Percentiles rank a stretch among this genome's conserved stretches.
phyloP scores from a whole-genome alignment of 225 moss, liverwort and hornwort genomes.

The Polytrichum formosum region DNA sequence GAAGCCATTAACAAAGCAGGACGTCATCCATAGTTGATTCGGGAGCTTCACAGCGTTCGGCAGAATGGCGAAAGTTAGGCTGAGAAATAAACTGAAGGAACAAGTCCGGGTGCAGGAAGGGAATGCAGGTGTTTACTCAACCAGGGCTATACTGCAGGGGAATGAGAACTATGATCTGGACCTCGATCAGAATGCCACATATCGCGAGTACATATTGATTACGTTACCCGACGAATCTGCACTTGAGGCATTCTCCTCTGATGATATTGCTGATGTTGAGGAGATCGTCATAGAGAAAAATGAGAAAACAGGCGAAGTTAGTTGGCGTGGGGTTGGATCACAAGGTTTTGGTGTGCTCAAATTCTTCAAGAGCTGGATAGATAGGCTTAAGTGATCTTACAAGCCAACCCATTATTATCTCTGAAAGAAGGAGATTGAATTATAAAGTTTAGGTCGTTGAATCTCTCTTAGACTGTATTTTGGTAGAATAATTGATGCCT shows the following conservation, averaged over 20 bases:
- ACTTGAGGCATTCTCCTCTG: background rate
- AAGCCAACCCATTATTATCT: too few species aligned
- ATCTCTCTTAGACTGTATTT: too few species aligned
- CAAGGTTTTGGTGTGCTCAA: too few species aligned
- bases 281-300: background rate
- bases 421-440: too few species aligned
- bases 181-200: background rate
- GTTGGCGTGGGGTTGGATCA: too few species aligned
- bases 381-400: too few species aligned
- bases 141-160: background rate
- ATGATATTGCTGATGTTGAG: background rate
- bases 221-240: background rate
- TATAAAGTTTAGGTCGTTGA: too few species aligned
- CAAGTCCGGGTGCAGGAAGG: background rate
- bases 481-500: too few species aligned
- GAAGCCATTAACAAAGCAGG: background rate
- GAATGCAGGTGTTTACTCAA: background rate
- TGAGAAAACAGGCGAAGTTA: too few species aligned
- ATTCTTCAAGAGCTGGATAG: too few species aligned
- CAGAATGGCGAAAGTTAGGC: background rate
- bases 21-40: background rate
- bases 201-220: background rate
- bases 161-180: background rate
- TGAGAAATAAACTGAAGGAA: background rate
- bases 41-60: background rate